Percentiles rank a stretch among this genome's conserved stretches.
phyloP scores from a whole-genome alignment of 805 yeast species.

The Hanseniaspora valbyensis region DNA sequence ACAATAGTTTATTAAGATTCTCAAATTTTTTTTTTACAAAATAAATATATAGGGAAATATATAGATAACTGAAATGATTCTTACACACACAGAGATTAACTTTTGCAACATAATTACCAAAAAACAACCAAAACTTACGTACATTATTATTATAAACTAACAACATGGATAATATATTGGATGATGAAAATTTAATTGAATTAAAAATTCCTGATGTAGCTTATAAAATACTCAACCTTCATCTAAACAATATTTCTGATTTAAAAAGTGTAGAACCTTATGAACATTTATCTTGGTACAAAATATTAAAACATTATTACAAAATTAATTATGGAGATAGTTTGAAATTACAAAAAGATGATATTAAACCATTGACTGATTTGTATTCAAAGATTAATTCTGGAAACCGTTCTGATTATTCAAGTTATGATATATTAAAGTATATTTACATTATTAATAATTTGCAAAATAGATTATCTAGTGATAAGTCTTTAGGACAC shows the following conservation, averaged over 20 bases:
- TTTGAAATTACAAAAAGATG: constrained; percentile 3
- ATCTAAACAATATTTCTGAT: background rate
- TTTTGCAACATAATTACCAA: too few relatives aligned
- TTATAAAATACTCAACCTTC: constrained; percentile 1
- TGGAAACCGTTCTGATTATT: background rate
- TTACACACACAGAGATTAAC: too few relatives aligned
- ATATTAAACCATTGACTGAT: background rate
- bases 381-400: background rate
- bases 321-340: constrained; percentile 7
- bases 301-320: constrained; percentile 7
- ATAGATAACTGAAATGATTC: too few relatives aligned
- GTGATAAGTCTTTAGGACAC: constrained; percentile 6
- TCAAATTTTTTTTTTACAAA: too few relatives aligned
- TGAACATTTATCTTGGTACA: constrained; percentile 4
- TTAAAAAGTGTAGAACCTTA: background rate
- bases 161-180: background rate
- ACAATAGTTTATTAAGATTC: too few relatives aligned
- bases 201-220: constrained; percentile 8
- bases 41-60: too few relatives aligned
- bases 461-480: constrained; percentile 1
- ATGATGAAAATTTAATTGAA: background rate
- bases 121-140: too few relatives aligned
- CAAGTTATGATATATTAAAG: background rate
- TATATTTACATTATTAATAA: constrained; percentile 4
- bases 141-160: too few relatives aligned